phyloP scores from a whole-genome alignment of 1,139 yeast genomes.

The Taiozyma sp. region DNA sequence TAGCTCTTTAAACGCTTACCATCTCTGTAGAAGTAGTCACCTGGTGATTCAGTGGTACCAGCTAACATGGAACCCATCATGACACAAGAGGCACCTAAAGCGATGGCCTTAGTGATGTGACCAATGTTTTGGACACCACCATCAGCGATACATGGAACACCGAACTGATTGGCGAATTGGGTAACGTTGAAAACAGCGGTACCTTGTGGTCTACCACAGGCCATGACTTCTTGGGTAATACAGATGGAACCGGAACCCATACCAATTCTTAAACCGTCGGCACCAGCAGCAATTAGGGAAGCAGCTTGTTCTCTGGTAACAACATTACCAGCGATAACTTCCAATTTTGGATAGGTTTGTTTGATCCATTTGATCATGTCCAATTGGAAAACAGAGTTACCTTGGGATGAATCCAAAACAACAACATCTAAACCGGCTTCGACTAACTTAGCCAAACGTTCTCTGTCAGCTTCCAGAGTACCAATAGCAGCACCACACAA shows the following conservation, averaged over 20 bases:
- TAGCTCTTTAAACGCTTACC: conserved; percentile 96
- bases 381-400: conserved; percentile 92
- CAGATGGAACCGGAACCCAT: conserved; percentile 99
- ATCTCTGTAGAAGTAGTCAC: conserved; percentile 95
- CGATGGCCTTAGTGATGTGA: conserved; percentile 94
- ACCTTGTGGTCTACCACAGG: conserved; percentile 99
- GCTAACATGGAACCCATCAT: conserved; percentile 99
- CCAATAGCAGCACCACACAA: conserved; percentile 99
- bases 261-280: conserved; percentile 97
- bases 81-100: conserved; percentile 94
- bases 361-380: conserved; percentile 93
- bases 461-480: conserved; percentile 84
- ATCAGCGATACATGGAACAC: conserved; percentile 97
- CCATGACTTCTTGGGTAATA: conserved; percentile 99
- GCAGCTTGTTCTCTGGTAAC: conserved; percentile 99
- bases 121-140: conserved; percentile 99
- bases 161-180: conserved; percentile 84
- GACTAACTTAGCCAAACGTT: conserved; percentile 77
- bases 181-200: conserved; percentile 88
- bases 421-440: conserved; percentile 98
- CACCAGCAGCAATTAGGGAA: conserved; percentile 89
- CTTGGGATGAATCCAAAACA: conserved; percentile 93
- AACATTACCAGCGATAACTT: conserved; percentile 97
- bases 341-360: conserved; percentile 67
- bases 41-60: conserved; percentile 98